phyloP scores from a whole-genome alignment of 2,329 filamentous ascomycete genomes.

The Malbranchea zuffiana region DNA sequence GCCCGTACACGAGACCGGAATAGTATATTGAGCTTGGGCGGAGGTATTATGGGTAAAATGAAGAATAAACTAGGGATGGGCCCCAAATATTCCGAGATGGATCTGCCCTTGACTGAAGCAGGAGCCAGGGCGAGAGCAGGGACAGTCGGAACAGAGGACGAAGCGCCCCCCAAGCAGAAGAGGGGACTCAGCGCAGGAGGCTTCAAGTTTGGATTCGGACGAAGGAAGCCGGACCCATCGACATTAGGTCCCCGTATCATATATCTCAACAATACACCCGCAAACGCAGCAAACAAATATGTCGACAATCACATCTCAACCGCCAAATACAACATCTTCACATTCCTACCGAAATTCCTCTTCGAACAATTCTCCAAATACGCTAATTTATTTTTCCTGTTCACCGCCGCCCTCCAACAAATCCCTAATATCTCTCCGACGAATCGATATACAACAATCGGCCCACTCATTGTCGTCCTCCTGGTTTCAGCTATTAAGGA shows the following conservation, averaged over 20 bases:
- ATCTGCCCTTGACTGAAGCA: slow-evolving; percentile 80
- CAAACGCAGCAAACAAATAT: slow-evolving; percentile 81
- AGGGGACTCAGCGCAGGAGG: slow-evolving; percentile 59
- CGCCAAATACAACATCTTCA: slow-evolving; percentile 88
- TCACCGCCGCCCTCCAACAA: slow-evolving; percentile 87
- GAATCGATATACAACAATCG: slow-evolving; percentile 91
- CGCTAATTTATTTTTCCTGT: slow-evolving; percentile 98
- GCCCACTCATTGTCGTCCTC: slow-evolving; percentile 79
- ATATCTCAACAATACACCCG: slow-evolving; percentile 89
- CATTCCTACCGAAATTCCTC: slow-evolving; percentile 92
- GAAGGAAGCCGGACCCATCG: slow-evolving; percentile 75
- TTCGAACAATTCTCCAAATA: slow-evolving; percentile 99
- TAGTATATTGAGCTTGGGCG: slow-evolving; percentile 76
- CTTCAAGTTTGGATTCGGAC: slow-evolving; percentile 88
- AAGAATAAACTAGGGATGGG: slow-evolving; percentile 88
- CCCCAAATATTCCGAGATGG: slow-evolving; percentile 89
- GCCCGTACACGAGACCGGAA: slow-evolving; percentile 64
- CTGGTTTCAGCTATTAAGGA: slow-evolving; percentile 95
- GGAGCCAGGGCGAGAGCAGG: slow-evolving; percentile 42
- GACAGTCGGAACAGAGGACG: slow-evolving; percentile 33
- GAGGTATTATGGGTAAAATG: slow-evolving; percentile 72
- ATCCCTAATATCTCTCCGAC: slow-evolving; percentile 92
- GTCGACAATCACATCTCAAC: slow-evolving; percentile 96
- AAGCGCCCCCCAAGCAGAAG: slow-evolving; percentile 35
- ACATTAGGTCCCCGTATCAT: slow-evolving; percentile 87